Base-by-base conservation (phyloP, 2,329 filamentous ascomycete species). In the Beauveria medogensis region DNA sequence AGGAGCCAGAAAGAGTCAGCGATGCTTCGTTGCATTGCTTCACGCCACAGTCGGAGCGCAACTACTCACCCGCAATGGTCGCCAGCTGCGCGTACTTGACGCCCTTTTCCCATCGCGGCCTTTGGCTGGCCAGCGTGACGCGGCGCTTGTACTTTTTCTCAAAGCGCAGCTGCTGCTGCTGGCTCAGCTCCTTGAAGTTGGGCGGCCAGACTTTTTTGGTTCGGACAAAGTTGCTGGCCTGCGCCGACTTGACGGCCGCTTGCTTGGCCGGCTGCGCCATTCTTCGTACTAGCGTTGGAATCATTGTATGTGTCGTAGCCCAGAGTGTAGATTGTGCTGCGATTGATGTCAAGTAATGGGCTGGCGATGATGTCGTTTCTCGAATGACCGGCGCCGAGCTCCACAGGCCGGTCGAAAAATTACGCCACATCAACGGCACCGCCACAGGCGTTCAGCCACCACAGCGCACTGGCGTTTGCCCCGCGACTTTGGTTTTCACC, bases 111-210 rank as follows among this genome's bases (percentile, higher is more conserved):
- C 86, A 90, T 53, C 74, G 72, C 9, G 88, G 87, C 24, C 85
- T 77, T 46, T 81, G 79, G 69, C 81, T 82, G 67, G 84, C 83
- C 66, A 89, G 73, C 62, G 80, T 79, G 28, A 88, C 74, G 59
- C 90, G 81, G 57, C 90, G 81, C 74, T 91, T 89, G 75, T 88
- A 92, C 70, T 88, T 87, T 72, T 89, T 86, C 77, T 93, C 90
- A 67, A 91, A 87, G 48, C 85, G 82, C 70, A 92, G 88, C 73
- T 92, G 87, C 69, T 92, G 85, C 72, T 89, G 88, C 52, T 80
- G 76, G 43, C 84, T 84, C 62, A 93, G 81, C 69, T 84, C 82
- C 64, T 80, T 76, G 73, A 93, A 89, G 73, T 92, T 86, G 14
- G 90, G 90, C 61, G 90, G 90, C 90, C 90, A 93, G 65, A 84